phyloP scores from a whole-genome alignment of 108 stramenopile genomes.

The Cyclotella cryptica region DNA sequence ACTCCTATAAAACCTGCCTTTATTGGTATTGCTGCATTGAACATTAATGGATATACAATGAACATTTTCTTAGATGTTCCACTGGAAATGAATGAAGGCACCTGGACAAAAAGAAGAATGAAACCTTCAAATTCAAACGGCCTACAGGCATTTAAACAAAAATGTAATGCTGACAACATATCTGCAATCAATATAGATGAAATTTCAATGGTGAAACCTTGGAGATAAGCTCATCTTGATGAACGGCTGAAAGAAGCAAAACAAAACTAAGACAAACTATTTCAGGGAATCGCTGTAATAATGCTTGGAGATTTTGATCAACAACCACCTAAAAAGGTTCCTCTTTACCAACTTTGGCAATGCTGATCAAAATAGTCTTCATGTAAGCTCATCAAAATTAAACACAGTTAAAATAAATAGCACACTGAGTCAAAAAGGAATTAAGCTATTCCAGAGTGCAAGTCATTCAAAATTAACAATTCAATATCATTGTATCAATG shows the following conservation, averaged over 20 bases:
- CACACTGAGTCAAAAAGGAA: conserved; percentile 3
- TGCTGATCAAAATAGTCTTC: too few relatives aligned
- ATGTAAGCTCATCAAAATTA: too few relatives aligned
- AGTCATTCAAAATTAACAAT: conserved; percentile 1
- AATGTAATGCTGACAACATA: conserved; percentile 3
- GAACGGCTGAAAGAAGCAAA: conserved; percentile 27
- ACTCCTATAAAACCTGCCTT: conserved; percentile 12
- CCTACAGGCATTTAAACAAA: conserved; percentile 1
- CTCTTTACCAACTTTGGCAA: too few relatives aligned
- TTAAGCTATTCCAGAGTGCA: conserved; percentile 15
- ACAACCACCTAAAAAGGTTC: too few relatives aligned
- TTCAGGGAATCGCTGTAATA: conserved; percentile 18
- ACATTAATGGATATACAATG: conserved; percentile 24
- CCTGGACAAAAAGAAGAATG: neutral
- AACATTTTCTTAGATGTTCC: too few relatives aligned
- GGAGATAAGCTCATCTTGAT: conserved; percentile 30
- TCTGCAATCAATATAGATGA: conserved; percentile 22
- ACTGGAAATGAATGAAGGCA: neutral
- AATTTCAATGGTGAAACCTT: conserved; percentile 34
- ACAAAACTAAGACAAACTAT: conserved; percentile 21
- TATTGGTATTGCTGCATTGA: conserved; percentile 27
- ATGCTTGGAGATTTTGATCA: conserved; percentile 38
- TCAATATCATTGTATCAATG: conserved; percentile 19
- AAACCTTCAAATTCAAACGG: neutral
- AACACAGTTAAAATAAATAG: conserved; percentile 20